A percentile compares a stretch with the other conserved stretches of the same genome.
Conservation (phyloP, 2,329 filamentous ascomycete genomes). For the Alternaria triticina region DNA sequence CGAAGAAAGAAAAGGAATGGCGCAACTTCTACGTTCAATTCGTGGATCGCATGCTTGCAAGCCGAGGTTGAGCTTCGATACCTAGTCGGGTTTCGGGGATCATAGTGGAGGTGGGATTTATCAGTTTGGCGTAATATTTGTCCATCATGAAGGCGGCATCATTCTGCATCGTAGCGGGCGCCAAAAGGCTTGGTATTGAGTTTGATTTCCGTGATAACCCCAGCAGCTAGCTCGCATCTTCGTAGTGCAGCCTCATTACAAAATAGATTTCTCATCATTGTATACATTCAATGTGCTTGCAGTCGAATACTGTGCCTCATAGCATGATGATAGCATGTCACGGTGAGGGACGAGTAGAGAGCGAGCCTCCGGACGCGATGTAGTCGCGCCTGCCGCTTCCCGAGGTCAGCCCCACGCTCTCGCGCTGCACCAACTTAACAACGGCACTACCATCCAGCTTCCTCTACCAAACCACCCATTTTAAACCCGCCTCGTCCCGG, state of each 20-base stretch:
- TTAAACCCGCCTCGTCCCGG: neutral
- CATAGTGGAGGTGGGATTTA: slow-evolving; percentile 6
- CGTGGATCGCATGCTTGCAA: slow-evolving; percentile 42
- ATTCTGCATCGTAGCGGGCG: slow-evolving; percentile 29
- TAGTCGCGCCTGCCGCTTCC: neutral
- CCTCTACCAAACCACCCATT: neutral
- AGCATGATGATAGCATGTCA: neutral
- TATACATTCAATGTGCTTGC: neutral
- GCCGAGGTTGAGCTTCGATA: slow-evolving; percentile 18
- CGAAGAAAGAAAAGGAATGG: slow-evolving; percentile 52
- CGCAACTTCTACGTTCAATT: slow-evolving; percentile 55
- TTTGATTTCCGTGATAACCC: slow-evolving; percentile 28
- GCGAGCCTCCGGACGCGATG: neutral
- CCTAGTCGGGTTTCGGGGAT: slow-evolving; percentile 4
- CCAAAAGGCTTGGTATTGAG: slow-evolving; percentile 17
- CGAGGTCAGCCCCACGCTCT: neutral
- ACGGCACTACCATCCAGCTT: slow-evolving; percentile 1
- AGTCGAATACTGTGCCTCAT: neutral
- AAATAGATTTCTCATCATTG: neutral
- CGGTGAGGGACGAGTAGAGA: neutral
- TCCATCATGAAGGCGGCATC: slow-evolving; percentile 7
- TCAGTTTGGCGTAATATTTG: slow-evolving; percentile 14
- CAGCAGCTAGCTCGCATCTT: neutral
- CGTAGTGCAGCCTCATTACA: neutral
- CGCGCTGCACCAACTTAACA: neutral